Evolutionary conservation across 176 grass and related monocot species (phyloP).

Genomic region (Juncus inflexus): DNA sequence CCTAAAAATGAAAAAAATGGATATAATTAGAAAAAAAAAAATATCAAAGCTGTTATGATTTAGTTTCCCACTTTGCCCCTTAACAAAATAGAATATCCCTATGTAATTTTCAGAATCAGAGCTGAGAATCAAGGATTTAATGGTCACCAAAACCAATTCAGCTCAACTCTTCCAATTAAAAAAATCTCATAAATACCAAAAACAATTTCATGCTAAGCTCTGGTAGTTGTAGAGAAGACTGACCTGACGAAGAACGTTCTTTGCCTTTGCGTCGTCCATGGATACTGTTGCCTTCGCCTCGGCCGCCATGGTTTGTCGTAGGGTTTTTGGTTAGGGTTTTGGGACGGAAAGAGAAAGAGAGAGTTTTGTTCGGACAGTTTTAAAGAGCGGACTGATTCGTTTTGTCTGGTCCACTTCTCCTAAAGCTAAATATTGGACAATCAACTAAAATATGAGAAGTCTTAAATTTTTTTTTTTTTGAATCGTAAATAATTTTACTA

Average conservation of each 20-base stretch:
- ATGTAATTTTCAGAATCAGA: not conserved
- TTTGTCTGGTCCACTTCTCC: no score
- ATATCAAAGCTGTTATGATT: not conserved
- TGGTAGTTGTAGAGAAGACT: not conserved
- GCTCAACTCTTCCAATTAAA: not conserved
- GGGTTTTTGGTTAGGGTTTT: constrained; percentile 45
- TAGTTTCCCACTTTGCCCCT: not conserved
- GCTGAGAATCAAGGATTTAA: not conserved
- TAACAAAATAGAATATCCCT: not conserved
- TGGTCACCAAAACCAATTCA: not conserved
- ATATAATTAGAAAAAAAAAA: not conserved
- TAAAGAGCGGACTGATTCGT: no score
- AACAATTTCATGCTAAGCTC: not conserved
- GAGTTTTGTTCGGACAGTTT: no score
- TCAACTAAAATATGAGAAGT: no score
- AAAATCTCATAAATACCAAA: not conserved
- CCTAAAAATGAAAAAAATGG: constrained; percentile 32
- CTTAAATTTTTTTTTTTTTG: no score
- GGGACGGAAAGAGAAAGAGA: constrained; percentile 16
- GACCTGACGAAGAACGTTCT: constrained; percentile 63
- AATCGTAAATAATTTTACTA: no score
- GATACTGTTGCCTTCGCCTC: constrained; percentile 24
- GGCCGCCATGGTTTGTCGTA: constrained; percentile 31
- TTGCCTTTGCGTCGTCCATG: constrained; percentile 56
- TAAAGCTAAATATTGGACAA: no score